Conservation (phyloP, 495 filamentous ascomycete genomes). For the Annulohypoxylon nitens region DNA sequence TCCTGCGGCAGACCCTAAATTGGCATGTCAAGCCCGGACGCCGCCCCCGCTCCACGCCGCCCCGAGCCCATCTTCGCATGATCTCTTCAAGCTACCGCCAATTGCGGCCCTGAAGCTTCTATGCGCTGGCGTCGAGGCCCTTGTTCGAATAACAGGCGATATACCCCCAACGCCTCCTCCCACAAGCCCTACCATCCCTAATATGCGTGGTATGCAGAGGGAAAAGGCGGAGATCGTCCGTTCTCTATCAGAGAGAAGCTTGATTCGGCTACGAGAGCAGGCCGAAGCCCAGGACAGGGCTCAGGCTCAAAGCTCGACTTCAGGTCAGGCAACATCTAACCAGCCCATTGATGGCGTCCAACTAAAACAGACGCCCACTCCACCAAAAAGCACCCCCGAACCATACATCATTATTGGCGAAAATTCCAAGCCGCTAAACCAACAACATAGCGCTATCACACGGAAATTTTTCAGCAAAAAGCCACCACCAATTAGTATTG, state of each 20-base stretch:
- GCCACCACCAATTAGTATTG: constrained; percentile 81
- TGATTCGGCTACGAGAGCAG: constrained; percentile 54
- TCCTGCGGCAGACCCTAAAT: constrained; percentile 63
- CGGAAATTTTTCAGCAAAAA: constrained; percentile 93
- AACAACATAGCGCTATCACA: constrained; percentile 84
- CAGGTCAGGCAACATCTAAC: constrained; percentile 22
- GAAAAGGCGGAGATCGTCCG: constrained; percentile 70
- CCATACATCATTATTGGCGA: constrained; percentile 70
- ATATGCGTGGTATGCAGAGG: constrained; percentile 68
- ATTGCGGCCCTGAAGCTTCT: constrained; percentile 84
- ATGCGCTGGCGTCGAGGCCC: constrained; percentile 75
- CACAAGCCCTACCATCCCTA: constrained; percentile 69
- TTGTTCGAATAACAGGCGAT: constrained; percentile 79
- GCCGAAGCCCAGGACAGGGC: constrained; percentile 43
- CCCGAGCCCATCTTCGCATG: constrained; percentile 54
- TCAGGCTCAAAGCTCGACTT: constrained; percentile 21
- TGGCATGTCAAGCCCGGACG: constrained; percentile 51
- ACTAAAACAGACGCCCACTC: constrained; percentile 51
- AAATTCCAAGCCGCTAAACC: constrained; percentile 70
- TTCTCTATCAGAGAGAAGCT: constrained; percentile 64
- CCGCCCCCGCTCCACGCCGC: constrained; percentile 51
- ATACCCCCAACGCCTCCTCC: constrained; percentile 79
- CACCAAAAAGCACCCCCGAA: constrained; percentile 44
- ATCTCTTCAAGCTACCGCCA: constrained; percentile 80
- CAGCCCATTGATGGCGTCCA: constrained; percentile 62